These are phyloP conservation scores for Tulasnella sp. DNA, from an alignment of 768 basidiomycete species.

Conservation along the genomic window DNA sequence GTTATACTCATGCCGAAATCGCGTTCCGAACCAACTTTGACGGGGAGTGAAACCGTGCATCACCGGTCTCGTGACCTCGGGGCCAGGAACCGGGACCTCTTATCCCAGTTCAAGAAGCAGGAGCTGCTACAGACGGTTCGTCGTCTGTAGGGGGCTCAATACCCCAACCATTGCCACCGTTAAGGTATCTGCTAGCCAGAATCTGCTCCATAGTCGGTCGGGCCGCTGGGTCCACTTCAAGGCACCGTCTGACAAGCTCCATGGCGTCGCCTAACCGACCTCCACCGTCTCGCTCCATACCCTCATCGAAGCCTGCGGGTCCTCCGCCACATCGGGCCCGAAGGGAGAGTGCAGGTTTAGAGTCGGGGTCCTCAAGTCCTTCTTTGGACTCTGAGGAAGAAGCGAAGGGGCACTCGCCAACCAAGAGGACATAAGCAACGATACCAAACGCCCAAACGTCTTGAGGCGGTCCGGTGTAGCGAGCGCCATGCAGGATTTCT, in stretches of 20 bases:
- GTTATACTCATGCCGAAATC: background rate
- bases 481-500: slow-evolving; percentile 89
- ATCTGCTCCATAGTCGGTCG: slow-evolving; percentile 84
- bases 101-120: background rate
- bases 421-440: slow-evolving; percentile 88
- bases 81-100: background rate
- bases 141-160: background rate
- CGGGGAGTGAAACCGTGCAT: background rate
- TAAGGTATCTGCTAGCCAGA: slow-evolving; percentile 70
- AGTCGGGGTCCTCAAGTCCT: slow-evolving; percentile 44
- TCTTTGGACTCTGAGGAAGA: slow-evolving; percentile 86
- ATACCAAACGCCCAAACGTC: slow-evolving; percentile 99
- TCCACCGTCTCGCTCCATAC: slow-evolving; percentile 74
- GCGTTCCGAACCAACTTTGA: background rate
- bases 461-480: slow-evolving; percentile 93
- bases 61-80: background rate
- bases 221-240: slow-evolving; percentile 66
- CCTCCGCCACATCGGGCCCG: slow-evolving; percentile 22
- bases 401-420: slow-evolving; percentile 87
- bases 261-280: slow-evolving; percentile 79
- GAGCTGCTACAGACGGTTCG: background rate
- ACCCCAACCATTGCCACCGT: slow-evolving; percentile 67
- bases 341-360: slow-evolving; percentile 28
- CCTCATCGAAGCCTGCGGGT: slow-evolving; percentile 38
- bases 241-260: slow-evolving; percentile 72